Evolutionary conservation across 1,139 yeast genomes (phyloP).

Genomic region (Yamadazyma epiphylla): DNA sequence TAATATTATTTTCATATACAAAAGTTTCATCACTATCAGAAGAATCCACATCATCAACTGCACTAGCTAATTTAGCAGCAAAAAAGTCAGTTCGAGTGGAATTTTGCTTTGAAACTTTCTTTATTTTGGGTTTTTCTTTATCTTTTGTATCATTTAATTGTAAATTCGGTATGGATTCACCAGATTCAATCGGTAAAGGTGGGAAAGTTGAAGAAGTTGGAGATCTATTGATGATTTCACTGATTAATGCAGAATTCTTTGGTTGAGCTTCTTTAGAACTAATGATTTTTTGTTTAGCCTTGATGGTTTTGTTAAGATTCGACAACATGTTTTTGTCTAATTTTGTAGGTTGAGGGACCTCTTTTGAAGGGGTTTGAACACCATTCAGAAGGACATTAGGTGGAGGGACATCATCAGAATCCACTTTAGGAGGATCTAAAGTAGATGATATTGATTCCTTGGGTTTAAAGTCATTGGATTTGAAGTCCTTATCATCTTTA

Average conservation of each 20-base stretch:
- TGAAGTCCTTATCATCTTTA: no score
- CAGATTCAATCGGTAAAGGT: conserved; percentile 6
- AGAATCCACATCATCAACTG: conserved; percentile 84
- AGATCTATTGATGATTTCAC: conserved; percentile 34
- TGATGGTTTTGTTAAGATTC: conserved; percentile 36
- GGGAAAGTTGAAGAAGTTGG: conserved; percentile 29
- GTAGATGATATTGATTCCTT: no score
- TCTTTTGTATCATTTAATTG: conserved; percentile 8
- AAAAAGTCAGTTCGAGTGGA: conserved; percentile 81
- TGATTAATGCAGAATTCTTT: conserved; percentile 28
- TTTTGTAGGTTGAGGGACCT: conserved; percentile 9
- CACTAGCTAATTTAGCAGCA: conserved; percentile 91
- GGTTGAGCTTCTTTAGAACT: conserved; percentile 36
- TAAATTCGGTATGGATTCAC: conserved; percentile 12
- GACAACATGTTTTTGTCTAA: conserved; percentile 30
- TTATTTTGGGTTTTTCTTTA: conserved; percentile 9
- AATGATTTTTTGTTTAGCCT: conserved; percentile 40
- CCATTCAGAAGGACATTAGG: no score
- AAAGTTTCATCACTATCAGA: conserved; percentile 92
- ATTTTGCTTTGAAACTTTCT: conserved; percentile 23
- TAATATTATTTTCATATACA: conserved; percentile 66
- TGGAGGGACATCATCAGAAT: no score
- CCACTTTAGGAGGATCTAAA: no score
- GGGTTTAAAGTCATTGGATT: no score
- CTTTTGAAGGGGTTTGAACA: neutral